Evolutionary conservation across 805 yeast species (phyloP).

Genomic region (Candida berthetii): DNA sequence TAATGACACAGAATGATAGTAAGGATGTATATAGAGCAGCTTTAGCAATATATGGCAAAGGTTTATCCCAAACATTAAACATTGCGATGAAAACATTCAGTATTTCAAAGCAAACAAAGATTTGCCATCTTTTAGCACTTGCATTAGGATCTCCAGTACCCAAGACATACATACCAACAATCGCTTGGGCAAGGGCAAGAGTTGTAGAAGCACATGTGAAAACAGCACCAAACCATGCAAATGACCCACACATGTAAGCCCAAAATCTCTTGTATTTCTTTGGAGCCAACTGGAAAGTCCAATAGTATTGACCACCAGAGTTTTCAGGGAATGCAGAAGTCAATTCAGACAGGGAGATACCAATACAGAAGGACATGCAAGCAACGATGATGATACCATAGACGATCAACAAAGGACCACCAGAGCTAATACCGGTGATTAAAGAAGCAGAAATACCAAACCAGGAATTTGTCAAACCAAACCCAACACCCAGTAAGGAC

Average conservation of each 20-base stretch:
- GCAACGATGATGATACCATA: conserved; percentile 52
- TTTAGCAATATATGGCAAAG: conserved; percentile 44
- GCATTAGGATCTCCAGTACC: conserved; percentile 25
- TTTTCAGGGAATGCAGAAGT: conserved; percentile 44
- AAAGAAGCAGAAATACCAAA: conserved; percentile 52
- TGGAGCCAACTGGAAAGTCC: conserved; percentile 52
- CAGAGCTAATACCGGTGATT: conserved; percentile 47
- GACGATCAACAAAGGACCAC: conserved; percentile 52
- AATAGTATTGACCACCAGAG: conserved; percentile 55
- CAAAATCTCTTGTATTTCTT: conserved; percentile 27
- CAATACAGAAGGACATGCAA: conserved; percentile 38
- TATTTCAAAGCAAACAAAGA: conserved; percentile 43
- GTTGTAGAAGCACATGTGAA: conserved; percentile 59
- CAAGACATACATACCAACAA: conserved; percentile 44
- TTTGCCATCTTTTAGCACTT: conserved; percentile 43
- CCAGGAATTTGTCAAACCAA: conserved; percentile 58
- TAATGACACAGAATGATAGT: conserved; percentile 44
- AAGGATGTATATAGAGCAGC: conserved; percentile 47
- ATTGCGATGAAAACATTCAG: conserved; percentile 34
- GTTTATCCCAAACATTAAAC: conserved; percentile 45
- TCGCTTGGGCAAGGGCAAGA: conserved; percentile 43
- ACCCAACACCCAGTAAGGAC: conserved; percentile 52
- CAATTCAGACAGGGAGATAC: conserved; percentile 46
- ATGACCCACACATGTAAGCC: conserved; percentile 53
- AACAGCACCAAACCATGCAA: conserved; percentile 56